These are phyloP conservation scores for Sabuloglossum arenarium DNA, from an alignment of 495 filamentous ascomycete genomes.

Conservation along the genomic window DNA sequence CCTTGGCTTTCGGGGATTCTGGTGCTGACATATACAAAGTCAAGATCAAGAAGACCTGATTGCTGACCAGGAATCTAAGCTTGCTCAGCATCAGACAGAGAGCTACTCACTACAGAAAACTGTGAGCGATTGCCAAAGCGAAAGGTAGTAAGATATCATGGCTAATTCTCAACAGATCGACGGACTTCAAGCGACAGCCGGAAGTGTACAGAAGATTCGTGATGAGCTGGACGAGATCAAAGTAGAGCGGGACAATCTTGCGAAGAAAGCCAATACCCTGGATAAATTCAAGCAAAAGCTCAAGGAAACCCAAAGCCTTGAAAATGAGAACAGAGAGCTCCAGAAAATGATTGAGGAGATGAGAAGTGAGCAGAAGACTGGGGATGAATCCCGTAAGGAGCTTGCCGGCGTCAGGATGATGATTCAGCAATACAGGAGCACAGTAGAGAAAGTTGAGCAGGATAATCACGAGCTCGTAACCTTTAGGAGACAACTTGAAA, in stretches of 20 bases:
- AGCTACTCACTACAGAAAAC: constrained; percentile 14
- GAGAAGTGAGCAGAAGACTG: constrained; percentile 33
- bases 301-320: constrained; percentile 45
- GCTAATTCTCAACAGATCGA: constrained; percentile 4
- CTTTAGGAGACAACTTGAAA: constrained; percentile 32
- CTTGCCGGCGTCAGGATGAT: constrained; percentile 28
- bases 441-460: constrained; percentile 37
- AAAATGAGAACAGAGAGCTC: constrained; percentile 47
- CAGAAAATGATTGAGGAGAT: constrained; percentile 37
- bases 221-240: constrained; percentile 45
- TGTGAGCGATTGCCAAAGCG: not conserved
- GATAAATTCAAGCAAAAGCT: constrained; percentile 60
- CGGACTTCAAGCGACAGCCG: constrained; percentile 1
- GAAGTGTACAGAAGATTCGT: constrained; percentile 32
- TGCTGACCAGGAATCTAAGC: constrained; percentile 32
- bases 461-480: constrained; percentile 37
- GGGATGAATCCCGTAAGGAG: constrained; percentile 20
- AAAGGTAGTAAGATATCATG: not conserved
- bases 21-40: constrained; percentile 3
- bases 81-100: constrained; percentile 20
- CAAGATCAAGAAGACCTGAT: constrained; percentile 32
- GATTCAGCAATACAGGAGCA: constrained; percentile 35
- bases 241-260: constrained; percentile 48
- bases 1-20: not conserved
- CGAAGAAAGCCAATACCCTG: constrained; percentile 57